These are phyloP conservation scores for Erythrophleum ivorense DNA, from an alignment of 331 rosid species.

Conservation along the genomic window DNA sequence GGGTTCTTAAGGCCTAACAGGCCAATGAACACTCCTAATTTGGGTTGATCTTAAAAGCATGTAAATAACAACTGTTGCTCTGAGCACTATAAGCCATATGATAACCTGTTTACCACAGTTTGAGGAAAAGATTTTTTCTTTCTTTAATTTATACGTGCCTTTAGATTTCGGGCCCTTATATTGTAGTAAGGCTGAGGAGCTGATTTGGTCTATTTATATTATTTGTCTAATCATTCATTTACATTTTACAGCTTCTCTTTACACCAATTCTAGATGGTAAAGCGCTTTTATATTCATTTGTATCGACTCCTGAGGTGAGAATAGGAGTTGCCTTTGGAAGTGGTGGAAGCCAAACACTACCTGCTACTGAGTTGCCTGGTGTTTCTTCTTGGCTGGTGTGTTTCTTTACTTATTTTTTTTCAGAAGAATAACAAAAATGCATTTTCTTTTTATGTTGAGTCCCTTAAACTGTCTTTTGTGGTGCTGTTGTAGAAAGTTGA, in stretches of 20 bases:
- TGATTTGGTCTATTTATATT: constrained; percentile 17
- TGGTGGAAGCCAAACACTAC: constrained; percentile 95
- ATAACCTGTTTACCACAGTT: neutral
- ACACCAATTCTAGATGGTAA: constrained; percentile 86
- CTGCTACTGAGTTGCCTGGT: constrained; percentile 94
- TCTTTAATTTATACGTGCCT: neutral
- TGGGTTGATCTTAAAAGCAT: constrained; percentile 33
- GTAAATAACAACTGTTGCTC: constrained; percentile 1
- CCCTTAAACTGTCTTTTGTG: neutral
- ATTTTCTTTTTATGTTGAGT: constrained; percentile 23
- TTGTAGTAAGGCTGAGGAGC: constrained; percentile 17
- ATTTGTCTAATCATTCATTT: constrained; percentile 34
- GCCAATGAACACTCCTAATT: no score
- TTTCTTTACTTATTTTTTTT: constrained; percentile 17
- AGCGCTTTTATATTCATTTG: constrained; percentile 79
- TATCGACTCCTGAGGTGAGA: constrained; percentile 88
- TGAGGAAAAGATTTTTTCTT: neutral
- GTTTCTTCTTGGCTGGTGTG: constrained; percentile 95
- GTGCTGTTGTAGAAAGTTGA: neutral
- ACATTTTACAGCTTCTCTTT: constrained; percentile 69
- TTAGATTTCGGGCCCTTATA: neutral
- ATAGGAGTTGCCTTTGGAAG: constrained; percentile 97
- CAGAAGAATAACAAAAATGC: constrained; percentile 12
- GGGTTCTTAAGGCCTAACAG: no score
- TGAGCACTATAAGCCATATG: constrained; percentile 3